Conservation (phyloP, 2,329 filamentous ascomycete species). For the Fusarium aywerte region DNA sequence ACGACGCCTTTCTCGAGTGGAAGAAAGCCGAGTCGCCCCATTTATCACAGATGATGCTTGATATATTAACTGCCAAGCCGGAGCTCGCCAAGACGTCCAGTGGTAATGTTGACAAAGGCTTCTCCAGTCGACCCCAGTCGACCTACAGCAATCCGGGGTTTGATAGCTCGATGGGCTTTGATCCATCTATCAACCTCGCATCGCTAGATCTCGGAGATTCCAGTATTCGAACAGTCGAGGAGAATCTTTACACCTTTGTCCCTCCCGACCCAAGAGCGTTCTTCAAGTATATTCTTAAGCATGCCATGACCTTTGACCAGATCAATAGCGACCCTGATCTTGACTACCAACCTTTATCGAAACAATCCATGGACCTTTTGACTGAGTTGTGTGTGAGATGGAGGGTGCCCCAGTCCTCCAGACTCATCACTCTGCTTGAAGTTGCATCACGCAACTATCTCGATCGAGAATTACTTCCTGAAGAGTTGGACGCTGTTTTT, state of each 20-base stretch:
- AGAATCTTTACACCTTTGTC: slow-evolving; percentile 86
- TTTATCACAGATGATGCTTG: slow-evolving; percentile 91
- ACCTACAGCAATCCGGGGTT: slow-evolving; percentile 64
- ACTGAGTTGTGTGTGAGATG: slow-evolving; percentile 88
- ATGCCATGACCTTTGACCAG: slow-evolving; percentile 75
- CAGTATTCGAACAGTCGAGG: slow-evolving; percentile 66
- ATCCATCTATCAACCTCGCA: slow-evolving; percentile 75
- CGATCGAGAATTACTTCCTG: slow-evolving; percentile 81
- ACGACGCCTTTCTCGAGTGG: slow-evolving; percentile 90
- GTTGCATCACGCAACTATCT: slow-evolving; percentile 86
- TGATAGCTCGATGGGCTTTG: slow-evolving; percentile 60
- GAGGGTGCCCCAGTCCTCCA: slow-evolving; percentile 86
- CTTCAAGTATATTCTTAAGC: slow-evolving; percentile 83
- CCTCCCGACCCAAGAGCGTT: slow-evolving; percentile 84
- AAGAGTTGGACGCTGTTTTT: slow-evolving; percentile 86
- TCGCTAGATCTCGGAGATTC: slow-evolving; percentile 70
- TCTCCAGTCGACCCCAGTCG: slow-evolving; percentile 63
- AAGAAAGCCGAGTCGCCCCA: slow-evolving; percentile 89
- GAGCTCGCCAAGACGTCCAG: slow-evolving; percentile 83
- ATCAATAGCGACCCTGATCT: slow-evolving; percentile 64
- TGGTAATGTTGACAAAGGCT: slow-evolving; percentile 64
- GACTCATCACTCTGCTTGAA: slow-evolving; percentile 84
- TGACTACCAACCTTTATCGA: slow-evolving; percentile 70
- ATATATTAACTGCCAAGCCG: slow-evolving; percentile 86
- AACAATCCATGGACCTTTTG: slow-evolving; percentile 82